Evolutionary conservation across 345 rosid species (phyloP), one percentile per base, ranked within the genome.

Genomic region (Noccaea bulbosa): DNA sequence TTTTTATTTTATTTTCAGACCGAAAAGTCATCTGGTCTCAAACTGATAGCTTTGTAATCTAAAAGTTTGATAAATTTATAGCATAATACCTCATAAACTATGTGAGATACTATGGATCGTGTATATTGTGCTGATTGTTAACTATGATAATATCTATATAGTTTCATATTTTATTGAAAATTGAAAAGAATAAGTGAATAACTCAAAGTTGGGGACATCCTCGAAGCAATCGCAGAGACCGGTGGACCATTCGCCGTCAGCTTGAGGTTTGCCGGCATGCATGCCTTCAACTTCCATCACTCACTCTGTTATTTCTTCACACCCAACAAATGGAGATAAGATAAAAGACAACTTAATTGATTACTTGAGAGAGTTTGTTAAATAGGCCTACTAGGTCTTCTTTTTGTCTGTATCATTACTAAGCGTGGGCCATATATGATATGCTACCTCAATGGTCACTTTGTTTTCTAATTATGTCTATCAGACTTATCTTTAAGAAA

Each of bases 201-300:
- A 35, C 67, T 65, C 64, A 77, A 84, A 81, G 39, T 10, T 63
- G 14, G 57, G 10, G 15, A 14, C 24, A 47, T 81, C 78, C 0
- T 79, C 62, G 67, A 22, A 81, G 77, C 84, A 84, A 59, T 77
- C 80, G 4, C 65, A 78, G 2, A 83, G 68, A 11, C 81, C 88
- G 8, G 77, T 61, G 10, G 85, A 81, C 91, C 83, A 84, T 44
- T 71, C 64, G 27, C 45, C 53, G 3, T 43, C 46, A 33, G 45
- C 64, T 56, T 45, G 72, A 68, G 64, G 55, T 45, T 44, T 55
- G 34, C 72, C 62, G 20, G 10, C 22, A 43, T 60, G 38, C 22
- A n/a, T 27, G 52, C 54, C 54, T 62, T 62, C 12, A 43, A 67
- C 62, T 44, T 67, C 22, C 43, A 67, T 54, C 43, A 40, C 34